Evolutionary conservation across 148 eudicot species (phyloP).

Genomic region (Dysphania ambrosioides): DNA sequence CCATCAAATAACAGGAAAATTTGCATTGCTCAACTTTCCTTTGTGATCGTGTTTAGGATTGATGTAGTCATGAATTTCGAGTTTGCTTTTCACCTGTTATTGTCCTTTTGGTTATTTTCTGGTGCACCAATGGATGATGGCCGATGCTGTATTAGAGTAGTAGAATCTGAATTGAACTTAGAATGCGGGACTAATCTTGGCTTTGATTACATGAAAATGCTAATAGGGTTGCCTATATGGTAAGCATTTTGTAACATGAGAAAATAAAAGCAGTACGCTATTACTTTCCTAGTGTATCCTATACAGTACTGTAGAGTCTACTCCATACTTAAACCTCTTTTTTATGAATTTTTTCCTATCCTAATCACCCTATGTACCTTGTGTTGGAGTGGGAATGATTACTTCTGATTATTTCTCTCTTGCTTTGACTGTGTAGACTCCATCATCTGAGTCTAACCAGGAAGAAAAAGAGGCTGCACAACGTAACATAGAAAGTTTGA

Average conservation of each 20-base stretch:
- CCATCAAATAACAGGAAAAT: too few species aligned
- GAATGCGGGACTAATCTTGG: neutral
- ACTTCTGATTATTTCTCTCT: neutral
- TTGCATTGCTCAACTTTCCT: neutral
- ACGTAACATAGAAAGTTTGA: constrained; percentile 22
- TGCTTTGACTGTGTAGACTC: constrained; percentile 34
- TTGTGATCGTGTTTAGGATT: too few species aligned
- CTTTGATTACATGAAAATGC: neutral
- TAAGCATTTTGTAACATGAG: neutral
- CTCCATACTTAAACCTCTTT: neutral
- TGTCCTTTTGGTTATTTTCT: neutral
- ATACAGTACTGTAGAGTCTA: neutral
- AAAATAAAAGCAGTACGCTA: neutral
- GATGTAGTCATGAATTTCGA: neutral
- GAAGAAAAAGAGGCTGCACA: constrained; percentile 25
- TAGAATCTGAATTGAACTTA: neutral
- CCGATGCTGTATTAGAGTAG: neutral
- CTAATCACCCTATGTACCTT: neutral
- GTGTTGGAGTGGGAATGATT: neutral
- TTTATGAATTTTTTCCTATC: too few species aligned
- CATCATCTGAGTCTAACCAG: constrained; percentile 30
- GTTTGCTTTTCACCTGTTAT: neutral
- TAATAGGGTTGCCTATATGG: neutral
- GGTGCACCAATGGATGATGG: neutral
- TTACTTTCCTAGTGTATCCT: neutral